Base-by-base conservation (phyloP, 805 yeast species). In the Ogataea trehaloabstinens region DNA sequence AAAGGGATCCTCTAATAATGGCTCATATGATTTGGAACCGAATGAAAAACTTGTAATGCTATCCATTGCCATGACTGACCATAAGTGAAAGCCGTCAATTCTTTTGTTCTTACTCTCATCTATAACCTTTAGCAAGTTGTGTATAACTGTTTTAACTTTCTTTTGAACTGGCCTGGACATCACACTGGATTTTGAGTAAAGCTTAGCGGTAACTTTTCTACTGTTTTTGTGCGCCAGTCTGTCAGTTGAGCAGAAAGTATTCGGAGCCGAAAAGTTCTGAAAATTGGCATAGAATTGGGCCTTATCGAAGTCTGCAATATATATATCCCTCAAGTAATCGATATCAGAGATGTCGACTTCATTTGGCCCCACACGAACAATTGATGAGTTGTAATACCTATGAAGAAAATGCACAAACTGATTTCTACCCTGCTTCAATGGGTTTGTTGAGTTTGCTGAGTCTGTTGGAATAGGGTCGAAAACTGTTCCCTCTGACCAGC, bases 61-160 rank as follows among this genome's bases (percentile, higher is more conserved):
- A 50, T 82, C 89, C 78, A 83, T 75, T 4, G 90, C 89, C 51
- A 83, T 64, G 13, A 80, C 63, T n/a, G 79, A 79, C 66, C 82
- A 82, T n/a, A 83, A 55, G 13, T 75, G 67, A 49, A 76, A 78
- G 3, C 76, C 80, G 35, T 82, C 83, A 27, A 80, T 51, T 22
- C 71, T 60, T 7, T 51, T 31, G 2, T 19, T 42, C 34, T 34
- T 37, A 45, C 57, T 15, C 11, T 39, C 16, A 33, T 47, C 41
- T 16, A 70, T 45, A 3, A 46, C 43, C 11, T 41, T 25, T 24
- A 63, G 45, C 6, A 64, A 49, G 29, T 60, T 51, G 1, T 50
- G 31, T 29, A 73, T 59, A 24, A 68, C 64, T 3, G 37, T 37
- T 33, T 56, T 58, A 24, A 73, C 52, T 42, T 63, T 66, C 0